Base-by-base conservation (phyloP, 2,329 filamentous ascomycete genomes). In the Fusarium sp. region DNA sequence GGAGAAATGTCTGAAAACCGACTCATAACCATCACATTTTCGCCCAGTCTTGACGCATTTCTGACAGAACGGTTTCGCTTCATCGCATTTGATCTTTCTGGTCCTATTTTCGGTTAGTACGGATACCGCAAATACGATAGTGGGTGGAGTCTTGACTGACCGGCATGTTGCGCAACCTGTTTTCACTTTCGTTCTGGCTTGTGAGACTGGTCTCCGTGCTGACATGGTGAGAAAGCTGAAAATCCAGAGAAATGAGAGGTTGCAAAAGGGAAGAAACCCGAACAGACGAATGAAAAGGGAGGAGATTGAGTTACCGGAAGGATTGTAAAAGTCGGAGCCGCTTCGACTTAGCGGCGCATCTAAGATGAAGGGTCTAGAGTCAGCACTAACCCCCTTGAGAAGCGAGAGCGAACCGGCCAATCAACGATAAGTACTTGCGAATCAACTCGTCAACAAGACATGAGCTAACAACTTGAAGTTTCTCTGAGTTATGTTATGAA, bases 91-190 rank as follows among this genome's bases (percentile, higher is more conserved):
- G 42, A 82, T 63, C 64, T 78, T 82, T 23, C 81, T 73, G n/a
- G 76, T 79, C 52, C 80, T 82, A 60, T 69, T 4, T 0, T 0
- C 1, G 5, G 11, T 64, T 3, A 57, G 59, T 20, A 44, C 35
- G 17, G 6, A 0, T 23, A 23, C 23, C 23, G 23, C 23, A 23
- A 23, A 23, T 23, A 23, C 23, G 23, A 23, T 23, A 23, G 23
- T 23, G 23, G 5, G 23, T 18, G 27, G 55, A 13, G 12, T 11
- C 17, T 23, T 9, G 4, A 79, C 80, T 78, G 23, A 83, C 82
- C 81, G 81, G 80, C 82, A 84, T 55, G 82, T 84, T 72, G 66
- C 72, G 73, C 82, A 84, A 50, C 82, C 82, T 17, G 81, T 83
- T 64, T 83, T 84, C 18, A 83, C 81, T 58, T 83, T 83, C 20